Conservation (phyloP, 257 asterid genomes). For the Cynanchum wilfordii region DNA sequence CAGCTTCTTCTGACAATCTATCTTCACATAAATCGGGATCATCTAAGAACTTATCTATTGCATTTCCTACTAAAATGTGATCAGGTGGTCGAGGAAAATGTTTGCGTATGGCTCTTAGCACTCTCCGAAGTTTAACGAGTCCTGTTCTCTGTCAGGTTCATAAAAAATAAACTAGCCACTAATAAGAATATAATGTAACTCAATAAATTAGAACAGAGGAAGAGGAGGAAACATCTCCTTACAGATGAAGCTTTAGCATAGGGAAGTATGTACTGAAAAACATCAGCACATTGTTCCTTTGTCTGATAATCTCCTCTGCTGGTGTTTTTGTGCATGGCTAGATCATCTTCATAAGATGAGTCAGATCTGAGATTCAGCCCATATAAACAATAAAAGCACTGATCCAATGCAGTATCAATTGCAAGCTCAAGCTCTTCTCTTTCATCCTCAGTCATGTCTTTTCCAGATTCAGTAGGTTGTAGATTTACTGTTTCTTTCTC, state of each 20-base stretch:
- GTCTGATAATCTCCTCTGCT: conserved; percentile 97
- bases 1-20: conserved; percentile 78
- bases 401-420: conserved; percentile 90
- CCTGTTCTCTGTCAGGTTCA: conserved; percentile 60
- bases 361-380: conserved; percentile 89
- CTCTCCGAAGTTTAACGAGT: conserved; percentile 76
- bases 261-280: conserved; percentile 85
- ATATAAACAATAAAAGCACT: conserved; percentile 90
- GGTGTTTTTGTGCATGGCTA: conserved; percentile 80
- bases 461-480: conserved; percentile 33
- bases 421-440: conserved; percentile 82
- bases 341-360: conserved; percentile 85
- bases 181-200: not conserved
- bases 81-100: conserved; percentile 95
- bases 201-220: conserved; percentile 11
- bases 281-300: conserved; percentile 98
- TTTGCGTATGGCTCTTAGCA: conserved; percentile 87
- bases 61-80: conserved; percentile 67
- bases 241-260: conserved; percentile 96
- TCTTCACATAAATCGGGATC: conserved; percentile 84
- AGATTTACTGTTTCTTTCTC: conserved; percentile 34
- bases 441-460: conserved; percentile 69
- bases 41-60: conserved; percentile 87
- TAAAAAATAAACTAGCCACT: not conserved
- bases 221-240: conserved; percentile 31